Evolutionary conservation across 2,329 filamentous ascomycete species (phyloP), one percentile per base, ranked within the genome.

Genomic region (Bipolaris victoriae): DNA sequence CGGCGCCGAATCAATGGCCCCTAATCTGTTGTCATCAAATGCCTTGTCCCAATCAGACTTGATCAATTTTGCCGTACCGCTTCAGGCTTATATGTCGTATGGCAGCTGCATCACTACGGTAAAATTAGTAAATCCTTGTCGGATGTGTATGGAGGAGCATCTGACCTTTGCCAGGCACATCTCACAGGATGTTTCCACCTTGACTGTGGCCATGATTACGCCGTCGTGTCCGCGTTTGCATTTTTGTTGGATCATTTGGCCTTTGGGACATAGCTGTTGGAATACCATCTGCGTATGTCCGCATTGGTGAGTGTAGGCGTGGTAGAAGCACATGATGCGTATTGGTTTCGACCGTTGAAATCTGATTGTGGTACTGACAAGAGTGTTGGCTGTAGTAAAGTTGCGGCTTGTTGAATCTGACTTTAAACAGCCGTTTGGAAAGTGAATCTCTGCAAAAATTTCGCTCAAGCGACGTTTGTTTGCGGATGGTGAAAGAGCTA

Each of bases 231-330:
- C 72, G 13, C 67, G 51, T 1, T 64, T 62, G 26, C 73, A 76
- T 46, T 66, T 73, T 49, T 67, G 66, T 57, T 75, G 72, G 10
- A 62, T 68, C 64, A 74, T 70, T 22, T 74, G 70, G 5, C 66
- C 71, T 16, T 65, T 67, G 2, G 64, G 35, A 24, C 72, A 76
- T 20, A 71, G 59, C 45, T 70, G 62, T 33, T 69, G 66, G 52
- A 76, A 67, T 10, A 74, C 55, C 64, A 73, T 79, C 54, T 73
- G 69, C 15, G 77, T 79, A 65, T 81, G 79, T 43, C 79, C 79
- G 66, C 79, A 81, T 13, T 69, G 66, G 69, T 81, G 76, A 3
- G 70, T 74, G 71, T 81, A 79, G 46, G 79, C 79, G 67, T 81
- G 80, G 69, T 80, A 81, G 67, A 75, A 78, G 71, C 79, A 81